A percentile compares a stretch with the other conserved stretches of the same genome.
phyloP scores from a whole-genome alignment of 1,139 yeast species.

The Taphrina flavorubra region DNA sequence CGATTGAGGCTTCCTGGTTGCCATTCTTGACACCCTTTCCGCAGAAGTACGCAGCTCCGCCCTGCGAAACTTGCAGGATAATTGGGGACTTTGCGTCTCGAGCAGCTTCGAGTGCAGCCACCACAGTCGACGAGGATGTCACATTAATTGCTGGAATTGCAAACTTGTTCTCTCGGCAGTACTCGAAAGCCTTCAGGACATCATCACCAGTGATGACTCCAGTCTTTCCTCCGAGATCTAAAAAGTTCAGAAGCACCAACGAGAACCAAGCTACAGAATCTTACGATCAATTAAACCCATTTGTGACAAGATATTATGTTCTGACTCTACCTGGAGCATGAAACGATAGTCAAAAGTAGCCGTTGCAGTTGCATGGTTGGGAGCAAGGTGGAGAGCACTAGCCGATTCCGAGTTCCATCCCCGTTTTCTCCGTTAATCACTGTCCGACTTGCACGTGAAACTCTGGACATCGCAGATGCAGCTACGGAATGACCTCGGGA shows the following conservation, averaged over 20 bases:
- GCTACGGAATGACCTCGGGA: too few species aligned
- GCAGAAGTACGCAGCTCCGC: slow-evolving; percentile 98
- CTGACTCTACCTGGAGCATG: too few species aligned
- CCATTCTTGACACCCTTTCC: slow-evolving; percentile 82
- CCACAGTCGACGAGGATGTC: slow-evolving; percentile 95
- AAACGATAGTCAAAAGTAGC: too few species aligned
- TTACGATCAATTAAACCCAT: slow-evolving; percentile 39
- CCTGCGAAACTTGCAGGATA: slow-evolving; percentile 95
- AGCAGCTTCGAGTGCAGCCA: slow-evolving; percentile 97
- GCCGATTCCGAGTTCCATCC: not conserved
- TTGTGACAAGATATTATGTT: not conserved
- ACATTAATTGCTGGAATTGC: slow-evolving; percentile 96
- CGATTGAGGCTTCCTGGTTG: slow-evolving; percentile 91
- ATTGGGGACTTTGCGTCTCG: slow-evolving; percentile 95
- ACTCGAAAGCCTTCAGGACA: slow-evolving; percentile 83
- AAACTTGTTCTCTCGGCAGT: slow-evolving; percentile 90
- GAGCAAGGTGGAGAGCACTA: slow-evolving; percentile 19
- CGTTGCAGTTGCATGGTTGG: slow-evolving; percentile 1
- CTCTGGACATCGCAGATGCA: too few species aligned
- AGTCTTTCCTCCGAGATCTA: slow-evolving; percentile 37
- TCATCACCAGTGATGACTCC: slow-evolving; percentile 99
- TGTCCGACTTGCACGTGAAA: not conserved
- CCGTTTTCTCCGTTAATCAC: slow-evolving; percentile 5
- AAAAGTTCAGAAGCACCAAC: not conserved
- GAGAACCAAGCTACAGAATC: not conserved